Evolutionary conservation across 441 rosid genomes (phyloP).

Genomic region (Aleurites moluccanus): DNA sequence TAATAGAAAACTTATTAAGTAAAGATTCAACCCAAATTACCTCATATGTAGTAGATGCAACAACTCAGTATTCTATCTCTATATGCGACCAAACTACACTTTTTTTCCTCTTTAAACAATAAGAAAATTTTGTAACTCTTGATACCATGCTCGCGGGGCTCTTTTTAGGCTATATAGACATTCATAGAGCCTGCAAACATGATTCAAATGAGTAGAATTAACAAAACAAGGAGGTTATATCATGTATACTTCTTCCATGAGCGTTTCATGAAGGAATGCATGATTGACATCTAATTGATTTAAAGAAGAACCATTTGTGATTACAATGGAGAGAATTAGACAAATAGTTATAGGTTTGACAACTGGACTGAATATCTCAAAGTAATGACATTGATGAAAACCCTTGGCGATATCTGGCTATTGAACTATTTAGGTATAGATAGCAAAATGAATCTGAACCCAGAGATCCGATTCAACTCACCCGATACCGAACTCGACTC

Average conservation of each 20-base stretch:
- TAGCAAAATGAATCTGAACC: no score
- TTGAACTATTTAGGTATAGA: no score
- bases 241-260: not conserved
- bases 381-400: not conserved
- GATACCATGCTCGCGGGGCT: not conserved
- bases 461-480: no score
- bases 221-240: not conserved
- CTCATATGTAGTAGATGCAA: not conserved
- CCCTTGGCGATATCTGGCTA: not conserved
- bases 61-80: no score
- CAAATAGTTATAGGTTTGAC: not conserved
- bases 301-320: not conserved
- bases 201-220: no score
- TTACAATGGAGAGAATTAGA: no score
- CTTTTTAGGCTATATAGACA: no score
- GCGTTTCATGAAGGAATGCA: not conserved
- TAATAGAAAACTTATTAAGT: fast-evolving
- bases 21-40: not conserved
- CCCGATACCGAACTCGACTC: no score
- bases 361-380: not conserved
- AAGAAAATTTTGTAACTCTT: no score
- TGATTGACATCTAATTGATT: no score
- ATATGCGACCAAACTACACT: no score
- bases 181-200: not conserved
- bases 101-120: no score